Percentiles rank a stretch among this genome's conserved stretches.
Evolutionary conservation across 1,139 yeast species (phyloP).

Genomic region (Zygoascus sp.): DNA sequence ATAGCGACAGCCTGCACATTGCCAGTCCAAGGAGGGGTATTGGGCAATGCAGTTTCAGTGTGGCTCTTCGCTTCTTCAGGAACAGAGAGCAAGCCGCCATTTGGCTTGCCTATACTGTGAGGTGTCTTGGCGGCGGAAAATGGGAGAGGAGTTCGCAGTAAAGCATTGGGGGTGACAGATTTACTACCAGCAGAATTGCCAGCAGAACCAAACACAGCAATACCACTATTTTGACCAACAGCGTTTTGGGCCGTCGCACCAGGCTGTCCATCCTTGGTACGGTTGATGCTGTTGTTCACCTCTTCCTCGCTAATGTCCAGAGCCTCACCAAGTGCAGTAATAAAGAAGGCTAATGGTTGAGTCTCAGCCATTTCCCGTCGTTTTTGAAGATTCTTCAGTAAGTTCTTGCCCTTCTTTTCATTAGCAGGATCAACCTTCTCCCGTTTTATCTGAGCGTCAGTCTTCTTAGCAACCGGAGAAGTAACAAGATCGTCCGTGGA

Average conservation of each 20-base stretch:
- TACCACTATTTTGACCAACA: conserved; percentile 1
- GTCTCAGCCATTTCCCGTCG: conserved; percentile 27
- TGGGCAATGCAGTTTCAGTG: conserved; percentile 10
- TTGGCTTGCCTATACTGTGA: conserved; percentile 11
- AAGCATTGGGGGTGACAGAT: conserved; percentile 25
- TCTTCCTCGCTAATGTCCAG: conserved; percentile 29
- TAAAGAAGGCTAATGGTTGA: conserved; percentile 29
- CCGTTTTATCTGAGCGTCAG: conserved; percentile 25
- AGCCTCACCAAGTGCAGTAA: conserved; percentile 30
- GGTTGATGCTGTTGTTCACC: conserved; percentile 15
- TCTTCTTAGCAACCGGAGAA: conserved; percentile 12
- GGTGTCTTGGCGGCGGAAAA: conserved; percentile 27
- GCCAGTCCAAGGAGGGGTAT: conserved; percentile 28
- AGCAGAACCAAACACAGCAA: conserved; percentile 9
- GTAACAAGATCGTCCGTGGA: conserved; percentile 17
- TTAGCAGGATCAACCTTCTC: conserved; percentile 27
- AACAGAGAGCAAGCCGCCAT: conserved; percentile 16
- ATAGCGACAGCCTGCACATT: conserved; percentile 28
- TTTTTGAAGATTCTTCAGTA: conserved; percentile 21
- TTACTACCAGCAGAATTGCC: conserved; percentile 8
- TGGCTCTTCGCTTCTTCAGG: conserved; percentile 20
- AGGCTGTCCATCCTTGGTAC: not conserved
- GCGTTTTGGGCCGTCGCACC: not conserved
- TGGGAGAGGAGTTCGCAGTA: conserved; percentile 29
- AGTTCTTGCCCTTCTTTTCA: conserved; percentile 20